Base-by-base conservation (phyloP, 2,329 filamentous ascomycete species). In the Lecanicillium sp. region DNA sequence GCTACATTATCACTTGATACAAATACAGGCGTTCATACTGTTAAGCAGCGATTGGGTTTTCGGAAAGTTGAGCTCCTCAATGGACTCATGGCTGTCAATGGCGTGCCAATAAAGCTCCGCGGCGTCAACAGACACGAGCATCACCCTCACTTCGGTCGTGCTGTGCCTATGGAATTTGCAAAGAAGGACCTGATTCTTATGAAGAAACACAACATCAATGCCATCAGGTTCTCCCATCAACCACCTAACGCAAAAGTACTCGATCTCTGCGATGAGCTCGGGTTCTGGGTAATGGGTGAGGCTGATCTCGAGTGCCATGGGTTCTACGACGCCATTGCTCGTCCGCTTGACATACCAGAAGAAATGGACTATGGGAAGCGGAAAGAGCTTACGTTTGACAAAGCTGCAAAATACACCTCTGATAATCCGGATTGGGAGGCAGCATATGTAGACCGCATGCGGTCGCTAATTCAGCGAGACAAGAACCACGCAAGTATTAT, bases 81-180 rank as follows among this genome's bases (percentile, higher is more conserved):
- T 34, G 74, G 77, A 1, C 55, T 80, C 31, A 64, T 82, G 47
- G 65, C 65, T 17, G 77, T 84, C 46, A 85, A 84, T 41, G 79
- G 80, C 4, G 64, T 66, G 19, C 62, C 71, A 2, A 68, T 85
- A 35, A 65, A 74, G 3, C 66, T 85, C 45, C 69, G 74, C 19
- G 81, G 80, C 13, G 74, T 77, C 13, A 85, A 85, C 53, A 64
- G 80, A 13, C 82, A 85, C 49, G 82, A 86, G 41, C 80, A 86
- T 48, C 80, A 85, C 48, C 78, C 78, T 0, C 58, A 61, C 17
- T 69, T 70, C 19, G 80, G 80, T 3, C 74, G 80, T 0, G 69
- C 78, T 1, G 77, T 84, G 0, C 78, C 79, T 0, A 56, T 73
- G 6, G 73, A 79, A 2, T 81, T 73, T 41, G 71, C 83, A 51